phyloP scores from a whole-genome alignment of 1,139 yeast genomes.

The Candida sojae region DNA sequence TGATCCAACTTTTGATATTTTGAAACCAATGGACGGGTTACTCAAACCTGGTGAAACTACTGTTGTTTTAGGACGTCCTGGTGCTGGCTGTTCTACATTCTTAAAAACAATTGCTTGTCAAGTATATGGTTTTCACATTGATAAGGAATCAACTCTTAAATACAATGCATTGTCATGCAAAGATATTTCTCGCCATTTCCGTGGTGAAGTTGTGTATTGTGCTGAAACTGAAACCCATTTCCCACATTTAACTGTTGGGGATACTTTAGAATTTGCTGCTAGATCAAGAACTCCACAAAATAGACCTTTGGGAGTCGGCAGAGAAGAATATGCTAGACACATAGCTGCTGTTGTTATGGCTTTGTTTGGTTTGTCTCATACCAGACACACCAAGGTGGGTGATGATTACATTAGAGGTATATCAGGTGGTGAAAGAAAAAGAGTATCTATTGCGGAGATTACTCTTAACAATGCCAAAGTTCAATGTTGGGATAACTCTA shows the following conservation, averaged over 20 bases:
- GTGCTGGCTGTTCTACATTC: conserved; percentile 38
- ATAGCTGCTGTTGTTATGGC: conserved; percentile 47
- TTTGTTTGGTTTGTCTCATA: conserved; percentile 38
- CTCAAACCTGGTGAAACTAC: conserved; percentile 37
- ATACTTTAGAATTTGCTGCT: conserved; percentile 49
- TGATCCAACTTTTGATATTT: conserved; percentile 26
- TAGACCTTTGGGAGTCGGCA: conserved; percentile 32
- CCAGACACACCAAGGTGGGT: conserved; percentile 37
- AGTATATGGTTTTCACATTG: conserved; percentile 38
- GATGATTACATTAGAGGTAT: conserved; percentile 39
- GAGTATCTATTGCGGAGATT: conserved; percentile 49
- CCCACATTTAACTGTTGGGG: conserved; percentile 54
- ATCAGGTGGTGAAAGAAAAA: conserved; percentile 47
- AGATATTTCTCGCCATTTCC: conserved; percentile 48
- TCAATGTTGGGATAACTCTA: conserved; percentile 65
- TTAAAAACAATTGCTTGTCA: conserved; percentile 36
- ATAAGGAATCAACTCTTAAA: conserved; percentile 27
- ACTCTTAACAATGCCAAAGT: conserved; percentile 35
- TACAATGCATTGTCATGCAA: conserved; percentile 53
- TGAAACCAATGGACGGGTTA: conserved; percentile 37
- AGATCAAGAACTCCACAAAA: conserved; percentile 42
- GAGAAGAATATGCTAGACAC: conserved; percentile 42
- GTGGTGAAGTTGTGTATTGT: conserved; percentile 52
- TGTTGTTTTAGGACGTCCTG: conserved; percentile 40
- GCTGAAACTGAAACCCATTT: conserved; percentile 57